Base-by-base conservation (phyloP, 176 grass and related monocot species). In the Oryza rufipogon region DNA sequence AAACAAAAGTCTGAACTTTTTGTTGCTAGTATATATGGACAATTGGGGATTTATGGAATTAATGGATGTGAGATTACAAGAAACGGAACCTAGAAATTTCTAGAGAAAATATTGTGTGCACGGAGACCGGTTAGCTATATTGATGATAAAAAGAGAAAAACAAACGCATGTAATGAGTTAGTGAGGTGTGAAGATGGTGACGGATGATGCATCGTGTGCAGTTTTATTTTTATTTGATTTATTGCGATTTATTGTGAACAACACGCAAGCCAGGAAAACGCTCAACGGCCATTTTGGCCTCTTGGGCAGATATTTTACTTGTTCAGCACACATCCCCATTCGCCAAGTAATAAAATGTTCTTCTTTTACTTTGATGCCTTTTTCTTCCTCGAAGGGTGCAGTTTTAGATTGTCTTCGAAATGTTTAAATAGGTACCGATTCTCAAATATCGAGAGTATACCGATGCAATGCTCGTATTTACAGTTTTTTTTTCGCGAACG, bases 1-100 rank as follows among this genome's bases (percentile, higher is more conserved):
- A 71, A 65, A 15, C 2, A 66, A 66, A 85, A 73, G 41, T 63
- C 33, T n/a, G 11, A 75, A 12, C 33, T 58, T 67, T 58, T 44
- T 68, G 78, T 4, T 17, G 38, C 17, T 58, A 12, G 11, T 15
- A 22, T 56, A 11, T n/a, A 22, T 56, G 79, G 15, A 7, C 7
- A 15, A 71, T 20, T 19, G 41, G 39, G 20, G 10, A 6, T 33
- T 33, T 7, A n/a, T 41, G 79, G 70, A 3, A 26, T 2, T 63
- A 63, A 63, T 63, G 58, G 56, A 2, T 4, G n/a, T 23, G 23
- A 33, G 10, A 46, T 58, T 9, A 11, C 8, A 14, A 28, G 34
- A 8, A 60, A 19, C 20, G 38, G 13, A 60, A 0, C 34, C 63
- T 9, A n/a, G 14, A 33, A 11, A 6, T 28, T 11, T 19, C 13